Conservation (phyloP, 1,284 basidiomycete species). For the Paramarasmius palmivorus region DNA sequence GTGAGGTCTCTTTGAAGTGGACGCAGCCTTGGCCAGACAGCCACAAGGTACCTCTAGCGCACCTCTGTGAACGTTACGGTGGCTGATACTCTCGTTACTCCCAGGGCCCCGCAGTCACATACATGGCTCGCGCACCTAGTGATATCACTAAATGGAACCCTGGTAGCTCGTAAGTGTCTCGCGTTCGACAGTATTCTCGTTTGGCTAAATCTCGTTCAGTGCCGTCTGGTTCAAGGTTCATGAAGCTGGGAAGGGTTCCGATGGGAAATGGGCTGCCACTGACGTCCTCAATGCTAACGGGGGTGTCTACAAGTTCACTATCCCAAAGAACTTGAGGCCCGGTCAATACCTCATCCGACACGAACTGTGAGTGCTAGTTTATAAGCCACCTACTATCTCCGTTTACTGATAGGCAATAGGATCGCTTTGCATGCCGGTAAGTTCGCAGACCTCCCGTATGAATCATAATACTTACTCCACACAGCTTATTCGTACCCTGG, state of each 20-base stretch:
- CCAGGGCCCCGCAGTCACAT: constrained; percentile 23
- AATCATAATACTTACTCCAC: not conserved
- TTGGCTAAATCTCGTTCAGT: constrained; percentile 7
- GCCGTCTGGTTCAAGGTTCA: constrained; percentile 47
- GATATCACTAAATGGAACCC: constrained; percentile 24
- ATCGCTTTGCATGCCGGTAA: constrained; percentile 42
- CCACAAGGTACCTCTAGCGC: constrained; percentile 27
- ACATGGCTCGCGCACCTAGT: constrained; percentile 22
- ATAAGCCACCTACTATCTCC: not conserved
- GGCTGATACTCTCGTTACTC: not conserved
- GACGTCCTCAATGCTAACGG: constrained; percentile 34
- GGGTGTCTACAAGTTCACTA: constrained; percentile 42
- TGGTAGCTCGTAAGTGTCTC: constrained; percentile 12
- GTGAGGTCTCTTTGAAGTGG: constrained; percentile 45
- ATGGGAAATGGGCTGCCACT: constrained; percentile 40
- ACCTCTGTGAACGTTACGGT: constrained; percentile 2
- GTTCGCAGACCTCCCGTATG: not conserved
- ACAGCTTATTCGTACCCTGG: constrained; percentile 38
- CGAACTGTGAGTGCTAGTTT: constrained; percentile 42
- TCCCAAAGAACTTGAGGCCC: constrained; percentile 41
- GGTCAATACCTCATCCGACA: constrained; percentile 53
- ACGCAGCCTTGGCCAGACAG: constrained; percentile 50
- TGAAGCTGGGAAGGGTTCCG: constrained; percentile 36
- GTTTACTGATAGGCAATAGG: constrained; percentile 17
- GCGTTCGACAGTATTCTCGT: no score